Base-by-base conservation (phyloP, 768 basidiomycete species). In the Neoboletus magnificus region DNA sequence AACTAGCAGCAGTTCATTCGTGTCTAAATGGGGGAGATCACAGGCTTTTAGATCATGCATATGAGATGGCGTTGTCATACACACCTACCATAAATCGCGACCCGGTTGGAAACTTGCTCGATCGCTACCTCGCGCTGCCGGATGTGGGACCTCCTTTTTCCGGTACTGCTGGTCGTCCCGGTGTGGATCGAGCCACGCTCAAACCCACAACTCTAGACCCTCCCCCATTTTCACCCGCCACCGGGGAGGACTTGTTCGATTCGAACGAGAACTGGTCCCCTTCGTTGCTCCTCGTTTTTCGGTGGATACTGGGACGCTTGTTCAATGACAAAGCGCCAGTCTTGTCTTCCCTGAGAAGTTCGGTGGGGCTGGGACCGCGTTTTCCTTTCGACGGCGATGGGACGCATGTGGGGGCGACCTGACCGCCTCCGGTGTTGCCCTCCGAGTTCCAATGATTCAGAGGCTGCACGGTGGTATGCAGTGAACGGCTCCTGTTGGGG, bases 311-410 rank as follows among this genome's bases (percentile, higher is more conserved):
- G 33, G 86, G 86, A 37, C 86, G 79, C 69, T 89, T 90, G 29
- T 81, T 78, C 53, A 82, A 73, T 51, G 79, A 73, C 49, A 78
- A 67, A 33, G 80, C 81, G 4, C 85, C 86, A 40, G 74, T 76
- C 62, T 74, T 79, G 52, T 82, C 82, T 70, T 87, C 82, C 66
- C 80, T 84, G 52, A 74, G 69, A 50, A 87, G 71, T 70, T 89
- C 87, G 12, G 86, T 86, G 39, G 89, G 87, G 61, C 87, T 89
- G 32, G 85, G 82, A 2, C 79, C 79, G 22, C 89, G 80, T 70
- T 90, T 90, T 44, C 81, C 79, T 46, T 75, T 78, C 4, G 75
- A 72, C 32, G 74, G 74, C 12, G 75, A 69, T 30, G 64, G 62
- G 36, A 57, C 51, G 25, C 54, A 51, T 35, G 53, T 44, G 15